Base-by-base conservation (phyloP, 345 rosid genomes). In the Acer negundo region DNA sequence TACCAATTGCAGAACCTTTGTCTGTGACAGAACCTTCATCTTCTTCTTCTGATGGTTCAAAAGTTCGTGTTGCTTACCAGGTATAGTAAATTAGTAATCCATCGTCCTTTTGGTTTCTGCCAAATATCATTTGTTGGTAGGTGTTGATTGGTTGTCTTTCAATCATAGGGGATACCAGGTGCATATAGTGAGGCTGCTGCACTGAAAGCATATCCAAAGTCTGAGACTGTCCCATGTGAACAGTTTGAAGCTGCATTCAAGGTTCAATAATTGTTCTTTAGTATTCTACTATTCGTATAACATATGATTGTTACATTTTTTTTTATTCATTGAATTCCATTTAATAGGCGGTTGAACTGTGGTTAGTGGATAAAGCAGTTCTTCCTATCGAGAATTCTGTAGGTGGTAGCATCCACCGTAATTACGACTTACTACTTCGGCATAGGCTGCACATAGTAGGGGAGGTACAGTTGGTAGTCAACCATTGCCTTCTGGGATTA, bases 151-250 rank as follows among this genome's bases (percentile, higher is more conserved):
- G 24, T 69, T 74, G 61, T 51, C 20, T 76, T 82, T 69, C 46
- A 62, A 69, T 69, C 86, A 67, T 80, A 96, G 99, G 98, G 99
- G 19, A 81, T 89, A 69, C 87, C 97, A 5, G 99, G 99, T 82
- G 97, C 97, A 44, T 94, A 91, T 77, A 89, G 97, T 42, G 99
- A 96, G 89, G 89, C 91, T 82, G 99, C 98, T 16, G 98, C 98
- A 26, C 81, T 86, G 72, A 87, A 94, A 85, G 97, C 89, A 55
- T 94, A 92, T 81, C 98, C 99, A 44, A 87, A 87, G 44, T 91
- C 97, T 77, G 97, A 94, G 80, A 89, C 98, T 5, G 92, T 96
- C 46, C 98, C 99, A 13, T 92, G 99, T 70, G 95, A 92, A 19
- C 85, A 92, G 73, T 91, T 90, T 73, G 99, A 96, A 90, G 86